Base-by-base conservation (phyloP, 1,284 basidiomycete genomes). In the Amylostereum areolatum region DNA sequence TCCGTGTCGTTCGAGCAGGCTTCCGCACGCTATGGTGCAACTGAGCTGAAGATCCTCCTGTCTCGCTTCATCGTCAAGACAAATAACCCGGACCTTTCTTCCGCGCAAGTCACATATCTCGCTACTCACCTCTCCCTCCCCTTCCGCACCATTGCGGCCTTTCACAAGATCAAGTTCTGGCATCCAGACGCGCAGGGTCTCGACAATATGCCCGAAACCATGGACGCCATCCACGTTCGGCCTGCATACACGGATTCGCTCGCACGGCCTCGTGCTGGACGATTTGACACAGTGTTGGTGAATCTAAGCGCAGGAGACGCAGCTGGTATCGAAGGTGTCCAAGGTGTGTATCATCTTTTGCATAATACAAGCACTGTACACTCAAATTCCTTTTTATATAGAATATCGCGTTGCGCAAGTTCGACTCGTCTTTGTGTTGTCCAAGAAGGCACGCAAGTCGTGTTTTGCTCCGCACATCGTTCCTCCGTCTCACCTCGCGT, bases 211-310 rank as follows among this genome's bases (percentile, higher is more conserved):
- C 18, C 18, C 37, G 5, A 42, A 32, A 45, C 57, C 1, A 44
- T 51, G 2, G 61, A 64, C 47, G 53, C 59, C 2, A 58, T 64
- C 25, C 59, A 63, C 48, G 54, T 51, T n/a, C 50, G 52, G 24
- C 62, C 62, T 8, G 18, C 34, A 8, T 49, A 49, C 30, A 45
- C 33, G 25, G 48, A 56, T 44, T 41, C n/a, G 9, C 51, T 49
- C 29, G 50, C 48, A 1, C 35, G 51, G 7, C 41, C n/a, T 11
- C 25, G 27, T 28, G 25, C 12, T 12, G 41, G 24, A 6, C 6
- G n/a, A 4, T 43, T 43, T 27, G 27, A 43, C 28, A 43, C 41
- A 12, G 41, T 28, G 6, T 27, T 43, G 11, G 6, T 43, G 7
- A 28, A 43, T 28, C 25, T 11, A 11, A 8, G 33, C n/a, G n/a